Evolutionary conservation across 257 asterid species (phyloP).

Genomic region (Anisodus tanguticus): DNA sequence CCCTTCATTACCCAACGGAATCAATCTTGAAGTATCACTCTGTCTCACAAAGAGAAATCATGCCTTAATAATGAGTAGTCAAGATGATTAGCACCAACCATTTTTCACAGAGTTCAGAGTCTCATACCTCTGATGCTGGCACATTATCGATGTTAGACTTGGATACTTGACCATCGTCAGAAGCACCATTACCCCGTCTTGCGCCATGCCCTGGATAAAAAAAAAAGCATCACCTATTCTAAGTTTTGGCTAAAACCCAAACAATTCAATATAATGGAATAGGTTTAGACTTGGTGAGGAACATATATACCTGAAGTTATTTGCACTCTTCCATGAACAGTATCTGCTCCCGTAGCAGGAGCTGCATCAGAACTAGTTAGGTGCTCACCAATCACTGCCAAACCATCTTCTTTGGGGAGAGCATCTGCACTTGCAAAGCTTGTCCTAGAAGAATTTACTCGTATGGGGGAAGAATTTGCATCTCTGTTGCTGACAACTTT

Average conservation of each 20-base stretch:
- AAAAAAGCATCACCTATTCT: conserved; percentile 30
- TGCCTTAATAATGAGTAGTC: conserved; percentile 8
- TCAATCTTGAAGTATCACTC: conserved; percentile 56
- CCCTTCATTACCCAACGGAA: conserved; percentile 57
- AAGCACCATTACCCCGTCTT: conserved; percentile 54
- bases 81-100: conserved; percentile 21
- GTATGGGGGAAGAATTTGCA: conserved; percentile 54
- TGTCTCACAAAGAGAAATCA: conserved; percentile 29
- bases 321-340: conserved; percentile 53
- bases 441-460: conserved; percentile 45
- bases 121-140: conserved; percentile 63
- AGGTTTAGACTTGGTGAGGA: conserved; percentile 30
- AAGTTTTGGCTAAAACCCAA: conserved; percentile 27
- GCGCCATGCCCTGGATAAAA: conserved; percentile 53
- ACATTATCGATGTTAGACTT: conserved; percentile 53
- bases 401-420: conserved; percentile 54
- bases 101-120: conserved; percentile 27
- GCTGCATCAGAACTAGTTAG: conserved; percentile 48
- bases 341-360: conserved; percentile 49
- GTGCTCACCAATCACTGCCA: conserved; percentile 51
- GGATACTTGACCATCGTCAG: conserved; percentile 50
- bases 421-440: conserved; percentile 52
- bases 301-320: conserved; percentile 42
- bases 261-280: conserved; percentile 7
- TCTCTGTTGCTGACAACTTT: conserved; percentile 64